These are phyloP conservation scores for Tetracladium setigerum DNA, from an alignment of 495 filamentous ascomycete genomes.

Conservation along the genomic window DNA sequence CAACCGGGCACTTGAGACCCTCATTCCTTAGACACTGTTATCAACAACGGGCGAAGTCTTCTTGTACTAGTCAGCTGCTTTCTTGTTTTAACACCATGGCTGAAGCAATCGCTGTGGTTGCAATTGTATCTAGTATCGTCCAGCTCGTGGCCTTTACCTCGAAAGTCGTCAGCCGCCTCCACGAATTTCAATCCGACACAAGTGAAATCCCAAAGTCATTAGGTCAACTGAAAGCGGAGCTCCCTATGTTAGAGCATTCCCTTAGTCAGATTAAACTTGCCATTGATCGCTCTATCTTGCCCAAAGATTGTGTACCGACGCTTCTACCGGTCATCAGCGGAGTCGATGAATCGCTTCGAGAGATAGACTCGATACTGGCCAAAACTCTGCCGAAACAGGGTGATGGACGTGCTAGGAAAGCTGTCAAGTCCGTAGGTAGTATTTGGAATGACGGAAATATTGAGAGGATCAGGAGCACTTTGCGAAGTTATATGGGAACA, in stretches of 20 bases:
- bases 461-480: slow-evolving; percentile 14
- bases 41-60: no score
- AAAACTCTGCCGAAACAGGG: slow-evolving; percentile 9
- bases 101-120: slow-evolving; percentile 25
- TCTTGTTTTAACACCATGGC: no score
- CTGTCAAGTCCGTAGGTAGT: slow-evolving; percentile 13
- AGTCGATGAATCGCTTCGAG: slow-evolving; percentile 13
- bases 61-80: no score
- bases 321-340: slow-evolving; percentile 20
- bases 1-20: no score
- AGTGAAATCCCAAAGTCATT: slow-evolving; percentile 23
- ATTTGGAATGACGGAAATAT: slow-evolving; percentile 19
- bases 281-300: slow-evolving; percentile 14
- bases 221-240: slow-evolving; percentile 19
- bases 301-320: slow-evolving; percentile 10
- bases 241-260: slow-evolving; percentile 24
- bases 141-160: slow-evolving; percentile 26
- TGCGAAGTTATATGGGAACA: slow-evolving; percentile 2
- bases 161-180: slow-evolving; percentile 18
- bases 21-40: no score
- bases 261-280: slow-evolving; percentile 19
- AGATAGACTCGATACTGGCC: slow-evolving; percentile 16
- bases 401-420: slow-evolving; percentile 14
- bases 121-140: slow-evolving; percentile 21
- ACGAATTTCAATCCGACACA: slow-evolving; percentile 18